These are phyloP conservation scores for Pythium grandisporangium DNA, from an alignment of 352 stramenopile species.

Conservation along the genomic window DNA sequence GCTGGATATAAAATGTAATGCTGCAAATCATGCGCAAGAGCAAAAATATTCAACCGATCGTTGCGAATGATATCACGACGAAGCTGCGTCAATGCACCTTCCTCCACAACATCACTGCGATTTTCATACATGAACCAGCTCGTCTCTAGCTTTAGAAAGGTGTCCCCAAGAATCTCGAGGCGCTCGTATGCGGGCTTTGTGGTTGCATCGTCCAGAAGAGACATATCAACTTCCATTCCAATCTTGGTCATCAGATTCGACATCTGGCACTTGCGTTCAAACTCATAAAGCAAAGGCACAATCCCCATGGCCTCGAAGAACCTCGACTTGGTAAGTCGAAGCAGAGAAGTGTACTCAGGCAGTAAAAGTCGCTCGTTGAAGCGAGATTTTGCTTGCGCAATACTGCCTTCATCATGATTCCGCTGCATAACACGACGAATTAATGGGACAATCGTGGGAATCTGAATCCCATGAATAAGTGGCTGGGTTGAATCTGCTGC, in stretches of 20 bases:
- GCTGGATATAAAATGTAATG: slow-evolving; percentile 75
- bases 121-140: slow-evolving; percentile 80
- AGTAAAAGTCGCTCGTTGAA: slow-evolving; percentile 76
- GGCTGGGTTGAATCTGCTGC: slow-evolving; percentile 44
- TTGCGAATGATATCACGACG: slow-evolving; percentile 84
- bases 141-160: slow-evolving; percentile 81
- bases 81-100: slow-evolving; percentile 65
- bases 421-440: slow-evolving; percentile 80
- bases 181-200: slow-evolving; percentile 81
- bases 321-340: slow-evolving; percentile 53
- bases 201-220: slow-evolving; percentile 68
- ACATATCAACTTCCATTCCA: slow-evolving; percentile 62
- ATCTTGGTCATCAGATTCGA: slow-evolving; percentile 79
- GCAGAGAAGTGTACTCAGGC: slow-evolving; percentile 54
- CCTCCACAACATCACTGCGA: slow-evolving; percentile 55
- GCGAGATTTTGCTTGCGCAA: slow-evolving; percentile 42
- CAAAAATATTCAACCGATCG: slow-evolving; percentile 70
- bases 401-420: slow-evolving; percentile 48
- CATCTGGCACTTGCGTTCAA: slow-evolving; percentile 84
- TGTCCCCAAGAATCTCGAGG: slow-evolving; percentile 77
- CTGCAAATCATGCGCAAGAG: slow-evolving; percentile 41
- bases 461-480: slow-evolving; percentile 60
- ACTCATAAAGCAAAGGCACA: slow-evolving; percentile 80
- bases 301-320: slow-evolving; percentile 80
- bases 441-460: slow-evolving; percentile 67